These are phyloP conservation scores for Aspergillus flavus DNA, from an alignment of 2,329 filamentous ascomycete species.

Conservation along the genomic window DNA sequence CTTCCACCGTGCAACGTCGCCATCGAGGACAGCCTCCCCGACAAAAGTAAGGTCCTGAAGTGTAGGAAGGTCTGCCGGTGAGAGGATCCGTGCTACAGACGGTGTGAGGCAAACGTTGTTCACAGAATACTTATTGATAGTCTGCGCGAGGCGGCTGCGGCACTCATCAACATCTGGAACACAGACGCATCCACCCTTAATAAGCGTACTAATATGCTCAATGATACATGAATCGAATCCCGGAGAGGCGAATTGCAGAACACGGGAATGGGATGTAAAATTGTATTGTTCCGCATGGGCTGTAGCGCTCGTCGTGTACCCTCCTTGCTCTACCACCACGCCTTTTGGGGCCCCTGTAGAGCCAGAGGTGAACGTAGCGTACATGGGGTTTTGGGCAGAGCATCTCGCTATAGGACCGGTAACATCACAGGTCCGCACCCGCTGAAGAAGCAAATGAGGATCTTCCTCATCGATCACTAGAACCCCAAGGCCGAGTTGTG, in stretches of 20 bases:
- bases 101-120: neutral
- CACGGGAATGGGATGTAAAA: neutral
- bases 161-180: neutral
- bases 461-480: no score
- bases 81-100: neutral
- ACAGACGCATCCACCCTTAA: neutral
- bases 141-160: neutral
- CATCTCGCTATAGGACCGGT: neutral
- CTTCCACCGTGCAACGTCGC: neutral
- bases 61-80: neutral
- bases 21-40: neutral
- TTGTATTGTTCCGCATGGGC: no score
- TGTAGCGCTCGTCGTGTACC: neutral
- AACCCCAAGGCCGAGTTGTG: neutral
- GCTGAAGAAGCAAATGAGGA: no score
- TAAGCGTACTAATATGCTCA: neutral
- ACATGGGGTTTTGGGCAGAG: neutral
- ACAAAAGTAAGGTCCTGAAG: neutral
- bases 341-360: neutral
- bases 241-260: conserved; percentile 11
- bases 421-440: no score
- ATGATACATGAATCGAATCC: neutral
- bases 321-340: neutral
- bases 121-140: neutral
- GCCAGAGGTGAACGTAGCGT: neutral